These are phyloP conservation scores for Taiozyma sp. DNA, from an alignment of 1,139 yeast genomes.

Conservation along the genomic window DNA sequence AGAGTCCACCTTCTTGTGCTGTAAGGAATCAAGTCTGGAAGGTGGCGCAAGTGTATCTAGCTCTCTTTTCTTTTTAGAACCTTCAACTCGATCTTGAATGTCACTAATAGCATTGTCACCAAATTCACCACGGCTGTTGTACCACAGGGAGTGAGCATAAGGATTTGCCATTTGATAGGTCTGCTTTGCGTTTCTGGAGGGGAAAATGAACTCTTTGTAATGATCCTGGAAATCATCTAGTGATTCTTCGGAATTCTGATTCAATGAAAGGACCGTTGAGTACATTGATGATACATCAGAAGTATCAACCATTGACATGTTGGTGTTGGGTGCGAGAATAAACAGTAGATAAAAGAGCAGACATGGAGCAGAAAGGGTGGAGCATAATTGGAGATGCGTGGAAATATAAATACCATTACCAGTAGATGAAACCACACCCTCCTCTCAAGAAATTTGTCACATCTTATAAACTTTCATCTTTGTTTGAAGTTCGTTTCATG, in stretches of 20 bases:
- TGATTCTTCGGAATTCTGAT: not conserved
- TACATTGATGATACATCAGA: conserved; percentile 9
- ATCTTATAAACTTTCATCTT: conserved; percentile 1
- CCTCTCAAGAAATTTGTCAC: not conserved
- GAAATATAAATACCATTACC: not conserved
- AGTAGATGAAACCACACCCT: not conserved
- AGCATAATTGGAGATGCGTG: not conserved
- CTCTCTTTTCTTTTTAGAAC: conserved; percentile 10
- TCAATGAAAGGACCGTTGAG: conserved; percentile 3
- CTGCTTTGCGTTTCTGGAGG: conserved; percentile 7
- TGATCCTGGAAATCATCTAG: not conserved
- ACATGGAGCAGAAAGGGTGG: not conserved
- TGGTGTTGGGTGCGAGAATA: not conserved
- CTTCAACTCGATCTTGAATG: conserved; percentile 15
- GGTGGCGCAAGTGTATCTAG: conserved; percentile 9
- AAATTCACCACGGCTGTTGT: conserved; percentile 23
- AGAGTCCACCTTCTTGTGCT: conserved; percentile 23
- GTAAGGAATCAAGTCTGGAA: conserved; percentile 14
- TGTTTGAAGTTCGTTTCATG: conserved; percentile 4
- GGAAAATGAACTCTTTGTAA: not conserved
- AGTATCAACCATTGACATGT: not conserved
- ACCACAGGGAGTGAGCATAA: conserved; percentile 28
- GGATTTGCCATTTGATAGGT: conserved; percentile 24
- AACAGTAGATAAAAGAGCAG: not conserved
- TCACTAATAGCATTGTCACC: conserved; percentile 20